Percentiles rank a stretch among this genome's conserved stretches.
phyloP scores from a whole-genome alignment of 148 eudicot genomes.

The Cornus suecica region DNA sequence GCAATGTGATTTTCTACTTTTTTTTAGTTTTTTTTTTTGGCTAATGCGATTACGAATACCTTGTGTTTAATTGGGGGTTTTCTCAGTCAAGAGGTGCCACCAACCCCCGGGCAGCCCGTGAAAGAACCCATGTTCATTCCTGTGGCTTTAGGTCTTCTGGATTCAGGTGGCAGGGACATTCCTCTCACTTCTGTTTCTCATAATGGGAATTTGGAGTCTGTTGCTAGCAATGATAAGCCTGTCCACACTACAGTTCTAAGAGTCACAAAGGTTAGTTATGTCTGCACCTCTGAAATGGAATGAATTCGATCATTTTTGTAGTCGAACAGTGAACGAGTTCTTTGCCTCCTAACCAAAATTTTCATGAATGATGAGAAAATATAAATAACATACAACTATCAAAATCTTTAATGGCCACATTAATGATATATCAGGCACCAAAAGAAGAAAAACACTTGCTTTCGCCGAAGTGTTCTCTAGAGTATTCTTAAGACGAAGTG shows the following conservation, averaged over 20 bases:
- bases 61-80: constrained; percentile 9
- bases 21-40: too few relatives aligned
- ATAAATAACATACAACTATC: background rate
- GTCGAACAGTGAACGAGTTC: background rate
- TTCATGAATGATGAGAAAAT: background rate
- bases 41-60: background rate
- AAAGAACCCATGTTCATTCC: constrained; percentile 99
- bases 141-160: constrained; percentile 73
- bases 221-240: constrained; percentile 42
- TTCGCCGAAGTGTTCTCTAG: too few relatives aligned
- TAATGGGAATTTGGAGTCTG: constrained; percentile 63
- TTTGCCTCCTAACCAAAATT: background rate
- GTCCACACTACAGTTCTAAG: constrained; percentile 70
- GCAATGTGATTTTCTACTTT: background rate
- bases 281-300: too few relatives aligned
- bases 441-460: background rate
- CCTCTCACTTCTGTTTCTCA: constrained; percentile 73
- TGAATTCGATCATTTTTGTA: background rate
- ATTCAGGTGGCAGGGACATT: constrained; percentile 81
- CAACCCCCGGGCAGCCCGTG: constrained; percentile 84
- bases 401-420: background rate
- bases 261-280: constrained; percentile 79
- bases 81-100: constrained; percentile 85
- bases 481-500: too few relatives aligned
- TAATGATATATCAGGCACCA: background rate